These are phyloP conservation scores for Aspergillus sp. DNA, from an alignment of 2,329 filamentous ascomycete genomes.

Conservation along the genomic window DNA sequence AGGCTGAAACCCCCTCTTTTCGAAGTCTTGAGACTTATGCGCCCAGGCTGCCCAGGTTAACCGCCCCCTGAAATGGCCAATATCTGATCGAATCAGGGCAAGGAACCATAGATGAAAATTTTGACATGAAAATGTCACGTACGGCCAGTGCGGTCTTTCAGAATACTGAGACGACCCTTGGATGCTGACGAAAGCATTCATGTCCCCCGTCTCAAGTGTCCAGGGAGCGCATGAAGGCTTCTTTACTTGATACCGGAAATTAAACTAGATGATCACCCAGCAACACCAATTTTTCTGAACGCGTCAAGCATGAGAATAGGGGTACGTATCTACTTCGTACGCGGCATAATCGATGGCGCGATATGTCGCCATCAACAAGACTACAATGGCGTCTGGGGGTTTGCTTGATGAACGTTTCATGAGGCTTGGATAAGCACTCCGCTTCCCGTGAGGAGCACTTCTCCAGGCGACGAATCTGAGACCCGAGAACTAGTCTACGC, in stretches of 20 bases:
- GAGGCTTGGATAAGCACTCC: neutral
- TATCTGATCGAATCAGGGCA: neutral
- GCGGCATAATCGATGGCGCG: conserved; percentile 1
- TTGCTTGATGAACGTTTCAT: neutral
- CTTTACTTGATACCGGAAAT: neutral
- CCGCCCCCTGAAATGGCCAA: neutral
- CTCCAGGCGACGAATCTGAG: no score
- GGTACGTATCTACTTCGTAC: no score
- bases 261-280: neutral
- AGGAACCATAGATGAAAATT: neutral
- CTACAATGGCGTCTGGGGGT: neutral
- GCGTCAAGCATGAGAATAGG: neutral
- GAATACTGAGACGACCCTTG: neutral
- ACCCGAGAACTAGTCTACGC: no score
- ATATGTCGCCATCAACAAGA: conserved; percentile 9
- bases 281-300: neutral
- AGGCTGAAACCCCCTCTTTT: neutral
- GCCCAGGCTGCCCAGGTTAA: neutral
- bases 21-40: neutral
- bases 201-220: neutral
- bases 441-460: neutral
- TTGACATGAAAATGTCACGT: neutral
- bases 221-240: neutral
- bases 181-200: neutral
- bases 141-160: neutral